A percentile compares a stretch with the other conserved stretches of the same genome.
Conservation (phyloP, 2,329 filamentous ascomycete genomes). For the Rhynchosporium agropyri region DNA sequence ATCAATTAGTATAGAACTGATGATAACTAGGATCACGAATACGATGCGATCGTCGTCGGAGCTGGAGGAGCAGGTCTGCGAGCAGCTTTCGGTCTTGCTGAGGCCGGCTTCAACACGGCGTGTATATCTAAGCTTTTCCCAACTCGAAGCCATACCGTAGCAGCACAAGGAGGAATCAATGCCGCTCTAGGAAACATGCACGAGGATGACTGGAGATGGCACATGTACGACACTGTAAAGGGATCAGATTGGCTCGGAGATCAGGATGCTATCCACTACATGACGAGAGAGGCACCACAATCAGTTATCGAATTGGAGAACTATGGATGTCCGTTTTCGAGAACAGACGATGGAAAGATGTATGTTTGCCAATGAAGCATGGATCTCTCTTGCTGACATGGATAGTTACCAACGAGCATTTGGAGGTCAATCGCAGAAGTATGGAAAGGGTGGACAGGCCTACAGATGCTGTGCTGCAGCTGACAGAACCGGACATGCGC, state of each 20-base stretch:
- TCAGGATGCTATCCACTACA: slow-evolving; percentile 97
- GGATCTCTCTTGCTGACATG: slow-evolving; percentile 29
- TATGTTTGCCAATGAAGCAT: slow-evolving; percentile 46
- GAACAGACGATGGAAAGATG: slow-evolving; percentile 97
- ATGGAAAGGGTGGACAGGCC: slow-evolving; percentile 94
- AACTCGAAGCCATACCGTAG: slow-evolving; percentile 82
- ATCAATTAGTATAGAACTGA: slow-evolving; percentile 27
- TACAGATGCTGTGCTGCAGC: slow-evolving; percentile 92
- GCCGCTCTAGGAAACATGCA: slow-evolving; percentile 94
- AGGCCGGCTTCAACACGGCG: slow-evolving; percentile 87
- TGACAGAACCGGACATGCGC: slow-evolving; percentile 94
- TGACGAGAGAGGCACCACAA: slow-evolving; percentile 91
- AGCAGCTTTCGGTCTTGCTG: slow-evolving; percentile 82
- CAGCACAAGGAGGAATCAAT: slow-evolving; percentile 83
- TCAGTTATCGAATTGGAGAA: slow-evolving; percentile 95
- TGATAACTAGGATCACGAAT: slow-evolving; percentile 80
- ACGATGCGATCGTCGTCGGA: slow-evolving; percentile 94
- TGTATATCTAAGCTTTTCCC: slow-evolving; percentile 79
- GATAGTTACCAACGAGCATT: slow-evolving; percentile 93
- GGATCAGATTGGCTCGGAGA: slow-evolving; percentile 97
- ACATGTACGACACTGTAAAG: slow-evolving; percentile 99
- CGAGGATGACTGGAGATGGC: slow-evolving; percentile 98
- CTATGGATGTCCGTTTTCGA: slow-evolving; percentile 95
- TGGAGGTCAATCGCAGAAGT: slow-evolving; percentile 95
- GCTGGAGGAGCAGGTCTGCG: slow-evolving; percentile 81